Percentiles rank a stretch among this genome's conserved stretches.
phyloP scores from a whole-genome alignment of 129 eudicot genomes.

The Calendula officinalis region DNA sequence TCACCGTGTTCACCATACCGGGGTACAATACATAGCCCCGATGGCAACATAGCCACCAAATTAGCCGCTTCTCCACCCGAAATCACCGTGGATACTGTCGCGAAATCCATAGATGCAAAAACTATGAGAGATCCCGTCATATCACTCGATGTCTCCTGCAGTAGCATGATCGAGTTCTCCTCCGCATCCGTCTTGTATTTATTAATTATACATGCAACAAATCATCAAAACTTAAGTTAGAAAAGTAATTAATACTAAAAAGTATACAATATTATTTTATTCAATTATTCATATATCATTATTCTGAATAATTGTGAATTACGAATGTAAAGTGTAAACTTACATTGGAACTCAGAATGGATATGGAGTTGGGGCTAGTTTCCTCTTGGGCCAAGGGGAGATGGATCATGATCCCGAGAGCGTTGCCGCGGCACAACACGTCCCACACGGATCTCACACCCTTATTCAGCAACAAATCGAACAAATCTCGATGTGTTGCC shows the following conservation, averaged over 20 bases:
- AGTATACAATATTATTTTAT: too few relatives aligned
- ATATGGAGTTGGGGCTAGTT: constrained; percentile 13
- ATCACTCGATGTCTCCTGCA: constrained; percentile 12
- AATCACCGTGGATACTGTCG: not conserved
- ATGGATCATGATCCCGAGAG: constrained; percentile 2
- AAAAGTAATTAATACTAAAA: not conserved
- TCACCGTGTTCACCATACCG: constrained; percentile 6
- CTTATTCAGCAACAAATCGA: constrained; percentile 13
- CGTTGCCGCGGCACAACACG: constrained; percentile 6
- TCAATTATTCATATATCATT: too few relatives aligned
- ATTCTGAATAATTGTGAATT: too few relatives aligned
- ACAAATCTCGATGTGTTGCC: constrained; percentile 10
- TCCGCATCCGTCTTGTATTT: not conserved
- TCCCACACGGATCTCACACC: constrained; percentile 27
- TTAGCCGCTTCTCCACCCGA: not conserved
- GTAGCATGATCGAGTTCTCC: not conserved
- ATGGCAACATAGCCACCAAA: constrained; percentile 18
- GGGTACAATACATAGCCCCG: constrained; percentile 21
- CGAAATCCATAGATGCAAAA: constrained; percentile 13
- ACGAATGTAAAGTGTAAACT: not conserved
- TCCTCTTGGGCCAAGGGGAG: constrained; percentile 21
- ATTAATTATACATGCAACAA: too few relatives aligned
- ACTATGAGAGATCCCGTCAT: constrained; percentile 28
- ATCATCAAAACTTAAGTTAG: not conserved
- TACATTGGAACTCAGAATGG: constrained; percentile 12